Conservation (phyloP, 139 green algal species). For the Micractinium conductrix region DNA sequence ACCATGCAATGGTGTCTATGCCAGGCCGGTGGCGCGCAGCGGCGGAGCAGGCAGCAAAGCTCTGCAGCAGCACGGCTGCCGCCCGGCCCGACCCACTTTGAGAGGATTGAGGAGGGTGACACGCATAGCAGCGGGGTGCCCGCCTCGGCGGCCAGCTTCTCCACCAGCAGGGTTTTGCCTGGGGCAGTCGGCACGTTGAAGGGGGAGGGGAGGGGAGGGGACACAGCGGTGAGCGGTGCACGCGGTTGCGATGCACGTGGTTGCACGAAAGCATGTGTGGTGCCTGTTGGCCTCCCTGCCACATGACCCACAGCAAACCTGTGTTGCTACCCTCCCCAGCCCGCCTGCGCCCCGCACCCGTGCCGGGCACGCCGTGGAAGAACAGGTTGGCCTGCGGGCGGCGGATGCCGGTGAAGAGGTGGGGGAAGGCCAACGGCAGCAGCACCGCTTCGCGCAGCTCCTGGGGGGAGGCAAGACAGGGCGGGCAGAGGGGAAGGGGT, state of each 20-base stretch:
- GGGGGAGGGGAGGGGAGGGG: neutral
- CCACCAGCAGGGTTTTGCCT: slow-evolving; percentile 70
- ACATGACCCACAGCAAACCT: no score
- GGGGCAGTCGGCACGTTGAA: neutral
- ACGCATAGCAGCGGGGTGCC: slow-evolving; percentile 59
- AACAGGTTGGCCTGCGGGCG: slow-evolving; percentile 61
- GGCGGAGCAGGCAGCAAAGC: no score
- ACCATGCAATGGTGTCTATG: no score
- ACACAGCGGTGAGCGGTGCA: neutral
- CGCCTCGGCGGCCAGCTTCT: slow-evolving; percentile 68
- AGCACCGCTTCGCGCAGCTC: slow-evolving; percentile 64
- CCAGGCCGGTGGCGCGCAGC: no score
- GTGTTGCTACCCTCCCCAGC: no score
- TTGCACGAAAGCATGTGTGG: no score
- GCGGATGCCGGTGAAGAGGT: slow-evolving; percentile 66
- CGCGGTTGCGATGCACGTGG: no score
- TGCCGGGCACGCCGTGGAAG: slow-evolving; percentile 64
- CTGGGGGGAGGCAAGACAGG: slow-evolving; percentile 28
- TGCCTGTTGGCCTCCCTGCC: no score
- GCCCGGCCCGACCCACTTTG: no score
- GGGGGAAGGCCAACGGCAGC: slow-evolving; percentile 56
- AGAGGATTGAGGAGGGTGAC: slow-evolving; percentile 60
- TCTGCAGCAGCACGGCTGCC: no score
- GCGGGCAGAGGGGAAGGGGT: no score
- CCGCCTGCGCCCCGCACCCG: no score